Conservation (phyloP, 2,329 filamentous ascomycete species). For the Aspergillus sp. region DNA sequence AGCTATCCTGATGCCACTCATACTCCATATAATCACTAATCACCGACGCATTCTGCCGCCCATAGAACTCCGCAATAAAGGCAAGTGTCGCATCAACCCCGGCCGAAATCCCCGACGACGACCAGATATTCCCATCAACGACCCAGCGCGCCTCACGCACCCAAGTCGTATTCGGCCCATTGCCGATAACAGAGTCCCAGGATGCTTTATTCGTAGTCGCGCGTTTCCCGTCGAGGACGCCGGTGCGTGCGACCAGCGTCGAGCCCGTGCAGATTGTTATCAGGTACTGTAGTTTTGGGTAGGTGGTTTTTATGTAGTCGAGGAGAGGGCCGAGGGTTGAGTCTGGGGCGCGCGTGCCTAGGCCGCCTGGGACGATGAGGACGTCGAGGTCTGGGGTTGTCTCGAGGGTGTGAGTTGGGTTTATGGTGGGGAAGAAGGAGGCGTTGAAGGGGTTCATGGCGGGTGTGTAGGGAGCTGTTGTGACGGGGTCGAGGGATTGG, state of each 20-base stretch:
- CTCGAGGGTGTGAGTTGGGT: conserved; percentile 4
- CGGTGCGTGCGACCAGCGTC: neutral
- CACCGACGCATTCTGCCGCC: conserved; percentile 49
- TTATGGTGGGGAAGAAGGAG: conserved; percentile 1
- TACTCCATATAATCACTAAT: conserved; percentile 60
- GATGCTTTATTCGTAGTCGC: conserved; percentile 68
- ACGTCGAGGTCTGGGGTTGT: neutral
- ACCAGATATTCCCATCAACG: conserved; percentile 66
- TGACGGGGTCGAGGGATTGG: neutral
- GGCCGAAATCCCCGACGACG: conserved; percentile 62
- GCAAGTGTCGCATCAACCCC: conserved; percentile 63
- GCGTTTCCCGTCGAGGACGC: conserved; percentile 53
- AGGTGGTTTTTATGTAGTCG: neutral
- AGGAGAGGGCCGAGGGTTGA: neutral
- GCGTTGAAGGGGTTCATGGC: conserved; percentile 1
- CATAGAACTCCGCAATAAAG: conserved; percentile 57
- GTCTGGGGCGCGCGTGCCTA: neutral
- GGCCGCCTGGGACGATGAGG: conserved; percentile 3
- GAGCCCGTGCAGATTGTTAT: conserved; percentile 5
- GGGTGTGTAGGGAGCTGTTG: neutral
- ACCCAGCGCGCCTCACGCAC: conserved; percentile 65
- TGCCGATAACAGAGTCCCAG: conserved; percentile 49
- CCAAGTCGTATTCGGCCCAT: conserved; percentile 57
- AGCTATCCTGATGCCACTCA: conserved; percentile 52
- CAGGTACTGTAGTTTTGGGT: neutral